Conservation (phyloP, 2,329 filamentous ascomycete genomes). For the Camptophora hylomeconis region DNA sequence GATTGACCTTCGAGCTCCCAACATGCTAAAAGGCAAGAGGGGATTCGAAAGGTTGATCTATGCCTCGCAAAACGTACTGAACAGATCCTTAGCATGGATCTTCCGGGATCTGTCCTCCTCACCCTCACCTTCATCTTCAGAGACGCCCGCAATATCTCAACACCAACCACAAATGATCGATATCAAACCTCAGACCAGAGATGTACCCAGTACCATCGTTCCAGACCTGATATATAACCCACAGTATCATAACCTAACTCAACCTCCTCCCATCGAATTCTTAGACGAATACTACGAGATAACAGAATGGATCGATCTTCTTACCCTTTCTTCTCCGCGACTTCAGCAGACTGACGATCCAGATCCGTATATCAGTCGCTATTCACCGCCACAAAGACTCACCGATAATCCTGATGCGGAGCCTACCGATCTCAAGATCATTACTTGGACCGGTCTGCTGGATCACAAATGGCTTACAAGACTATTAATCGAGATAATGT, state of each 20-base stretch:
- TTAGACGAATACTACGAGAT: slow-evolving; percentile 48
- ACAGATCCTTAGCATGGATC: slow-evolving; percentile 26
- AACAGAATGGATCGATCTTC: slow-evolving; percentile 49
- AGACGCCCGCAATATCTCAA: background rate
- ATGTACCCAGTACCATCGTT: no score
- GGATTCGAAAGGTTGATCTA: slow-evolving; percentile 66
- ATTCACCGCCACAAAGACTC: slow-evolving; percentile 11
- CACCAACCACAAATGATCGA: background rate
- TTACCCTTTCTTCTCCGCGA: slow-evolving; percentile 33
- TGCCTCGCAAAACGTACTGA: slow-evolving; percentile 67
- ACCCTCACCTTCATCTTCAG: slow-evolving; percentile 5
- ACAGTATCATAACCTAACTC: slow-evolving; percentile 18
- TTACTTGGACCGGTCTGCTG: slow-evolving; percentile 31
- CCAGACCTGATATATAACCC: slow-evolving; percentile 21
- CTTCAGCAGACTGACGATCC: slow-evolving; percentile 24
- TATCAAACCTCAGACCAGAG: no score
- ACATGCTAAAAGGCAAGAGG: slow-evolving; percentile 73
- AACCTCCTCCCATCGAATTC: slow-evolving; percentile 32
- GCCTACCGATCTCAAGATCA: slow-evolving; percentile 23
- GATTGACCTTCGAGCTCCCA: slow-evolving; percentile 56
- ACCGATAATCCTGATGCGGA: slow-evolving; percentile 6
- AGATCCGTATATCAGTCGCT: slow-evolving; percentile 32
- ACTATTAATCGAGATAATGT: slow-evolving; percentile 18
- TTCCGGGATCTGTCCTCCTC: slow-evolving; percentile 6
- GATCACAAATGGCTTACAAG: slow-evolving; percentile 26